phyloP scores from a whole-genome alignment of 331 rosid species.

The Cydonia oblonga region DNA sequence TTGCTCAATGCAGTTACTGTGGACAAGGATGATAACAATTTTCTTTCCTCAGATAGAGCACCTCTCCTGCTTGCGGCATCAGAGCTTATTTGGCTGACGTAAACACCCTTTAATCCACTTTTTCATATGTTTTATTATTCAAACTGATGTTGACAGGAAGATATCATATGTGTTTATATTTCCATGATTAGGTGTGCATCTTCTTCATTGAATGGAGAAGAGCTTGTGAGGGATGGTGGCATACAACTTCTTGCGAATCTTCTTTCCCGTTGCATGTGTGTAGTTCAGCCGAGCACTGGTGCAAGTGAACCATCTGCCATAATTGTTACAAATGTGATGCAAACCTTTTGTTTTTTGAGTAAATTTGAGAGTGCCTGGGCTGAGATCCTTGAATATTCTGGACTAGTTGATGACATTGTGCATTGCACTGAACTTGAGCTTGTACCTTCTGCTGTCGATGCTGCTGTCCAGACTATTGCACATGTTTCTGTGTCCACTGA shows the following conservation, averaged over 20 bases:
- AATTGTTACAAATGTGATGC: slow-evolving; percentile 85
- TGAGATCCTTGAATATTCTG: slow-evolving; percentile 79
- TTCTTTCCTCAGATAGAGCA: slow-evolving; percentile 87
- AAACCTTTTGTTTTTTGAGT: slow-evolving; percentile 78
- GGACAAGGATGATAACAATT: slow-evolving; percentile 85
- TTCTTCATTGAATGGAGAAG: slow-evolving; percentile 93
- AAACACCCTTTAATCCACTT: slow-evolving; percentile 13
- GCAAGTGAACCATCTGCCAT: slow-evolving; percentile 86
- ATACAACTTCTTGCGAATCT: slow-evolving; percentile 86
- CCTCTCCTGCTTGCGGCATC: slow-evolving; percentile 94
- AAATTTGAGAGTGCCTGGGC: slow-evolving; percentile 78
- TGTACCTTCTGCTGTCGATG: slow-evolving; percentile 75
- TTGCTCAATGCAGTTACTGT: slow-evolving; percentile 90
- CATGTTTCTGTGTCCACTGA: slow-evolving; percentile 75
- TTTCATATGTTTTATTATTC: slow-evolving; percentile 9
- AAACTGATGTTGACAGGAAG: slow-evolving; percentile 4
- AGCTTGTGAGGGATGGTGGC: slow-evolving; percentile 97
- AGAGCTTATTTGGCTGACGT: slow-evolving; percentile 99
- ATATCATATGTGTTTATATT: slow-evolving; percentile 10
- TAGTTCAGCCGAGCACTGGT: slow-evolving; percentile 85
- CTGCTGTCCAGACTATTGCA: slow-evolving; percentile 84
- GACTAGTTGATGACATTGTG: slow-evolving; percentile 80
- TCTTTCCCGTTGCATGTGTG: slow-evolving; percentile 94
- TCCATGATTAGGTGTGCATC: slow-evolving; percentile 62
- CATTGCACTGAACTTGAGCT: slow-evolving; percentile 96